Evolutionary conservation across 1,284 basidiomycete species (phyloP).

Genomic region (Melampsora larici-populina): DNA sequence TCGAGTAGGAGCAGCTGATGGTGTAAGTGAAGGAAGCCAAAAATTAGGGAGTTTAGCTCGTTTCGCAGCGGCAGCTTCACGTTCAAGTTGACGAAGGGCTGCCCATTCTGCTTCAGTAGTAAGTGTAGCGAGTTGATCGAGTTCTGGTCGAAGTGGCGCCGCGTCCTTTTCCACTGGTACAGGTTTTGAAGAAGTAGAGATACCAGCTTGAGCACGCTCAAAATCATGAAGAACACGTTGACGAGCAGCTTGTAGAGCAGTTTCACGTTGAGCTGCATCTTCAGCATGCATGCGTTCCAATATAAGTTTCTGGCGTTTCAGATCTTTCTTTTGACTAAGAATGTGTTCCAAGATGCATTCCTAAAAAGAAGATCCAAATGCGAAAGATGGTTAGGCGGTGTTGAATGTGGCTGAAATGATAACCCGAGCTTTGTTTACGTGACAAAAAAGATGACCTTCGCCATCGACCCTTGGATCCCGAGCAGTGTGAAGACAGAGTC

Average conservation of each 20-base stretch:
- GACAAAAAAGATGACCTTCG: conserved; percentile 39
- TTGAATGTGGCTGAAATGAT: too few relatives aligned
- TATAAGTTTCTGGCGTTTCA: conserved; percentile 26
- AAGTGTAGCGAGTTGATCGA: conserved; percentile 9
- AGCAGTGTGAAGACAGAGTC: conserved; percentile 29
- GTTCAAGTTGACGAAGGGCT: conserved; percentile 21
- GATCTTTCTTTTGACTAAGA: conserved; percentile 38
- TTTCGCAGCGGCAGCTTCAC: conserved; percentile 22
- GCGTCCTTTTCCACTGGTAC: neutral
- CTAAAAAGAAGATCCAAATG: neutral
- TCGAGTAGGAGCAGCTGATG: conserved; percentile 21
- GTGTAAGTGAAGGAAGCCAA: conserved; percentile 42
- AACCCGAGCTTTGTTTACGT: neutral
- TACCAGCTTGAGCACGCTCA: conserved; percentile 35
- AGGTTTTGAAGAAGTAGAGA: conserved; percentile 16
- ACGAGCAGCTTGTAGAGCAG: conserved; percentile 30
- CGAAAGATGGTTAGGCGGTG: too few relatives aligned
- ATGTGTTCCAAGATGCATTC: conserved; percentile 41
- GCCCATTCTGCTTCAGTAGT: conserved; percentile 28
- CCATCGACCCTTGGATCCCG: conserved; percentile 27
- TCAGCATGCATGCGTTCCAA: conserved; percentile 26
- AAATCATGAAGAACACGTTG: conserved; percentile 37
- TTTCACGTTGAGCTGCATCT: conserved; percentile 25
- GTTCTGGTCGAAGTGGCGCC: neutral
- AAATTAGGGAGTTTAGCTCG: conserved; percentile 37